Evolutionary conservation across 306 rosid genomes (phyloP), one percentile per base, ranked within the genome.

Genomic region (Quercus wislizeni): DNA sequence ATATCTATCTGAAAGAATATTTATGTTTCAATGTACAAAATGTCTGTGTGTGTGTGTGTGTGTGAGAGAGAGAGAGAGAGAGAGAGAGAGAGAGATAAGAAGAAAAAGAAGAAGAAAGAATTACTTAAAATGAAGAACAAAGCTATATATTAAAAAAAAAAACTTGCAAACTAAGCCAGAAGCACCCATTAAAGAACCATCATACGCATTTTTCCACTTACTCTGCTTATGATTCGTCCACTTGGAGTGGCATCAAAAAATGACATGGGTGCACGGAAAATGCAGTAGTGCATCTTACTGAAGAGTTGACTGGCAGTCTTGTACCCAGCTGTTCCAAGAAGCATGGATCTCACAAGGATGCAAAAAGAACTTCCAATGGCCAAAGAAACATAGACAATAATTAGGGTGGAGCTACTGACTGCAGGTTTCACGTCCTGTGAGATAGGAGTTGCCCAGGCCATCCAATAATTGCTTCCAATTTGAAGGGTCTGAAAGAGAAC

Each of bases 291-390:
- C 41, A 35, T 35, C 41, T 35, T 35, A 35, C 41, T 35, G 71
- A 94, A 94, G 81, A 94, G 97, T 19, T 77, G 9, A 6, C 87
- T 90, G 61, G 96, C 90, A 68, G 97, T 89, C 77, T 87, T 92
- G 78, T 88, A 94, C 65, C 91, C 96, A 55, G 89, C 80, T 28
- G 91, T 76, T 17, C 58, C 84, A 55, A 83, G 49, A 70, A 94
- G 83, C 71, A 11, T 9, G 43, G 87, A 33, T 71, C 93, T 84
- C 69, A 74, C 74, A 41, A 94, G 83, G 58, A 89, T 54, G 79
- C 82, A 74, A 18, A 92, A 77, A 65, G 97, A 88, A 80, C 94
- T 88, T 74, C 90, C 94, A 77, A 88, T 8, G 0, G 96, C 88
- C 86, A 92, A 83, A 77, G 90, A 85, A 74, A 83, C 91, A 62